Percentiles rank a stretch among this genome's conserved stretches.
Evolutionary conservation across 192 early-diverging fungal genomes (phyloP).

Genomic region (Radiomyces spectabilis): DNA sequence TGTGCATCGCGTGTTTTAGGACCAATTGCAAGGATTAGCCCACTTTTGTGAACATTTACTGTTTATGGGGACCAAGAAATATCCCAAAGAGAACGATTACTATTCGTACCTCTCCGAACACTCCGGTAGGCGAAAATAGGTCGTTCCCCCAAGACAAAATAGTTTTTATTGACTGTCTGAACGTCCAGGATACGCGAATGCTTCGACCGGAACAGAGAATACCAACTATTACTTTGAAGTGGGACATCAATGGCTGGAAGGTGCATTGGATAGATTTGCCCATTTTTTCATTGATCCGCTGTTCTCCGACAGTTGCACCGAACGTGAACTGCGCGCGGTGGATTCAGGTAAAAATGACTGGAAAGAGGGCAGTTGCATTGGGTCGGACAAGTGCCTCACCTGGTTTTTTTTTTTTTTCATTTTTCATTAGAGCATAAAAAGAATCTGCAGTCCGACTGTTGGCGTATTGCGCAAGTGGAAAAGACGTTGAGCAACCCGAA

Average conservation of each 20-base stretch:
- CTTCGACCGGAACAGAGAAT: slow-evolving; percentile 34
- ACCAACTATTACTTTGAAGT: slow-evolving; percentile 53
- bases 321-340: slow-evolving; percentile 85
- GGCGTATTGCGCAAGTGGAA: slow-evolving; percentile 76
- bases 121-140: slow-evolving; percentile 25
- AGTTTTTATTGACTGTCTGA: too few relatives aligned
- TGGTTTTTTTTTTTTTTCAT: not conserved
- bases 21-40: slow-evolving; percentile 52
- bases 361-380: not conserved
- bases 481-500: slow-evolving; percentile 58
- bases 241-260: slow-evolving; percentile 37
- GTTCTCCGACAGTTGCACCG: slow-evolving; percentile 75
- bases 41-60: slow-evolving; percentile 68
- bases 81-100: slow-evolving; percentile 63
- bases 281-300: slow-evolving; percentile 89
- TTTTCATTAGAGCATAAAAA: slow-evolving; percentile 68
- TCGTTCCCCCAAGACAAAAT: too few relatives aligned
- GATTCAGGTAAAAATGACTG: slow-evolving; percentile 60
- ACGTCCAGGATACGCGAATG: slow-evolving; percentile 40
- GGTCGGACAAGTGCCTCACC: not conserved
- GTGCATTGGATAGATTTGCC: slow-evolving; percentile 50
- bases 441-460: slow-evolving; percentile 76
- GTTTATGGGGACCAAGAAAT: slow-evolving; percentile 59
- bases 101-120: slow-evolving; percentile 38
- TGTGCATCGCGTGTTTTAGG: slow-evolving; percentile 20